Evolutionary conservation across 2,329 filamentous ascomycete species (phyloP), one percentile per base, ranked within the genome.

Genomic region (Eutypa lata): DNA sequence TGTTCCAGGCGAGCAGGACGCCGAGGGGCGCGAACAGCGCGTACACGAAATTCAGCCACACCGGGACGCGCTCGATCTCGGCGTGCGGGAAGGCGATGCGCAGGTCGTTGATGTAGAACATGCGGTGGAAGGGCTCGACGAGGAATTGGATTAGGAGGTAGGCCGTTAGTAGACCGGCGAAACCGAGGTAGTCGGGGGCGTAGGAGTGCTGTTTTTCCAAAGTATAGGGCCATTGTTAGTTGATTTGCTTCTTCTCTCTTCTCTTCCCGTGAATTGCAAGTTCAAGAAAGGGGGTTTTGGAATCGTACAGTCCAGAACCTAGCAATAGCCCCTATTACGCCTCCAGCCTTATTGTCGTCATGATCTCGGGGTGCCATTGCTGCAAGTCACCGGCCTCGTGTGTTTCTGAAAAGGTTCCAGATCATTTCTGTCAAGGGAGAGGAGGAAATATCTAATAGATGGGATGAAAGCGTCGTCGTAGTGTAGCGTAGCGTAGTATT

Each of bases 91-190:
- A 97, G 58, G 90, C 87, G 54, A 97, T 91, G 48, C 84, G 78
- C 22, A 89, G 80, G 68, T 97, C 91, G 68, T 91, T 89, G 57
- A 97, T 82, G 58, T 84, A 89, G 74, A 99, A 97, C 84, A 97
- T 89, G 73, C 90, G 91, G 70, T 97, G 91, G 69, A 97, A 97
- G 0, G 94, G 94, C 55, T 87, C 86, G 62, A 90, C 80, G 59
- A 88, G 78, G 62, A 89, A 75, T 70, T 84, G 78, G 43, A 90
- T 78, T 81, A 86, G 63, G 18, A 88, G 71, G 71, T 90, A 94
- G 49, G 79, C 82, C 5, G 78, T 74, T 7, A 91, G 65, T n/a
- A 97, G 77, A 38, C 89, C 70, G 2, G 77, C 74, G 57, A 97
- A 82, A 35, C 91, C 90, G 28, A 95, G 72, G 72, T 96, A 97